Base-by-base conservation (phyloP, 192 early-diverging fungal genomes). In the Coemansia sp. region DNA sequence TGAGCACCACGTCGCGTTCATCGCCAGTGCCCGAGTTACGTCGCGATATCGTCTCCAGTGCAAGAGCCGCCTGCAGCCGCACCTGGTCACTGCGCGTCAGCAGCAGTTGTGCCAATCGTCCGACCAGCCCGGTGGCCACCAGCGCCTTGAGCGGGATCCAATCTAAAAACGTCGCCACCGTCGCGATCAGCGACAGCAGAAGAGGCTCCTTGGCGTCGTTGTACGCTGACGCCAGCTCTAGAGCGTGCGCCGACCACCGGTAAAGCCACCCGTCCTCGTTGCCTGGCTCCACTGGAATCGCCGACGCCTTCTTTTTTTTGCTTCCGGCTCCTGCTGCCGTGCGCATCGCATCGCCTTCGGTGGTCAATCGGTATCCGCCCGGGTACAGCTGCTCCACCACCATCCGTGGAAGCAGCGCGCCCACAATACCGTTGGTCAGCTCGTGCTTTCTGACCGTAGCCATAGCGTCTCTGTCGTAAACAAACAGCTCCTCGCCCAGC, bases 401-500 rank as follows among this genome's bases (percentile, higher is more conserved):
- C 7, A 65, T 3, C 18, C 35, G 28, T 0, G 80, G 80, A 28
- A 83, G 72, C 61, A 83, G 59, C 1, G 75, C 74, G 1, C 80
- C 80, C 3, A 77, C 62, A 5, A 83, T 54, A 5, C 80, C 80
- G 41, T 72, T 83, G 4, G 75, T 74, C 66, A 83, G 72, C 8
- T 83, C 75, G 38, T 58, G 51, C 48, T 74, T 77, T 38, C 75
- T 72, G 38, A 83, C 72, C 0, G 72, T 62, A 0, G 68, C 80
- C 51, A 66, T 58, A 7, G 80, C 63, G 35, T 83, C 80, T 15
- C 75, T 56, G 34, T 83, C 80, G 28, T 68, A 77, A 14, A 77
- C 75, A 76, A 83, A 74, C 66, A 83, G 36, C 64, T 77, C 80
- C 43, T 83, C 80, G 48, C 80, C 80, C 39, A 83, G 60, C 35